These are phyloP conservation scores for Chimonanthus praecox DNA, from an alignment of 164 flowering plant genomes.

Conservation along the genomic window DNA sequence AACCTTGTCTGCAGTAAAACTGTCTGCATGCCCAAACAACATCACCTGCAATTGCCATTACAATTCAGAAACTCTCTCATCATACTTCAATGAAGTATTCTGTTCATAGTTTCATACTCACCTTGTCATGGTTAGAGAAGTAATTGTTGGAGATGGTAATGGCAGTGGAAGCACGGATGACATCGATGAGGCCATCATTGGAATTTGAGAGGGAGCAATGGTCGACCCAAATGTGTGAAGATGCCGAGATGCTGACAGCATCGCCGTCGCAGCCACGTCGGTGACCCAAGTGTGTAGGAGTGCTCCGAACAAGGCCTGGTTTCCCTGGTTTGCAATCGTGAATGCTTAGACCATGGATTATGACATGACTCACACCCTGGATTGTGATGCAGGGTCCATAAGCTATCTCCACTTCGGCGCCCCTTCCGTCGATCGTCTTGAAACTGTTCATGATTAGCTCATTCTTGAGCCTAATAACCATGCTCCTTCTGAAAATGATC, in stretches of 20 bases:
- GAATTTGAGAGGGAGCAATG: constrained; percentile 20
- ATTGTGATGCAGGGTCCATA: constrained; percentile 31
- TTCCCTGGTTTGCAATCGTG: constrained; percentile 26
- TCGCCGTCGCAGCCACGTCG: constrained; percentile 23
- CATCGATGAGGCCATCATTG: constrained; percentile 28
- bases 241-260: constrained; percentile 17
- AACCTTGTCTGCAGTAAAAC: constrained; percentile 36
- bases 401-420: constrained; percentile 28
- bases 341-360: constrained; percentile 26
- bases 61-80: background rate
- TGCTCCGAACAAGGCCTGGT: constrained; percentile 17
- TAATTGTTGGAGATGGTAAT: constrained; percentile 28
- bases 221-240: constrained; percentile 28
- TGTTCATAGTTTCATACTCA: background rate
- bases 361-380: constrained; percentile 27
- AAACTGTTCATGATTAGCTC: constrained; percentile 27
- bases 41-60: constrained; percentile 45
- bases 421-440: constrained; percentile 36
- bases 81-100: background rate
- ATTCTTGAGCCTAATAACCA: constrained; percentile 24
- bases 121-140: constrained; percentile 25
- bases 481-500: constrained; percentile 23
- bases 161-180: constrained; percentile 25
- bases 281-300: constrained; percentile 17
- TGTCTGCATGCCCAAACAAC: constrained; percentile 62